phyloP scores from a whole-genome alignment of 371 early-diverging fungal species.

The Actinomortierella ambigua region DNA sequence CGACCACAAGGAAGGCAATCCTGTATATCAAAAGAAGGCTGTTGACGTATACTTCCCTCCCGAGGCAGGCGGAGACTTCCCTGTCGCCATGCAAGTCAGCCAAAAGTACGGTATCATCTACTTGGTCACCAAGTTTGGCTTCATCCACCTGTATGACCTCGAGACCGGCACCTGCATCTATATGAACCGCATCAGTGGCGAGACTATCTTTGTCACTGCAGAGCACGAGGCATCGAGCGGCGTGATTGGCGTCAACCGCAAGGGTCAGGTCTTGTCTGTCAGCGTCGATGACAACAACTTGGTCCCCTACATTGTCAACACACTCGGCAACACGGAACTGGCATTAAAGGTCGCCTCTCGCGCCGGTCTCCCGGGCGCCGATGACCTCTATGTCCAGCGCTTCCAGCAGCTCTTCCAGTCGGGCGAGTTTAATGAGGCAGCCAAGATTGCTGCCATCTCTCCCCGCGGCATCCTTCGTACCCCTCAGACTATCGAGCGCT shows the following conservation, averaged over 20 bases:
- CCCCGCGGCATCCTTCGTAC: conserved; percentile 96
- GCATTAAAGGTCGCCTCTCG: conserved; percentile 91
- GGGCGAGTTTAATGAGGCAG: conserved; percentile 88
- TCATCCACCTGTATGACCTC: conserved; percentile 94
- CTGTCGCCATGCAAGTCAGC: conserved; percentile 96
- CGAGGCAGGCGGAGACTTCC: conserved; percentile 94
- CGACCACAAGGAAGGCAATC: conserved; percentile 92
- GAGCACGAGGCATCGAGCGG: conserved; percentile 87
- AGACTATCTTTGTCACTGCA: conserved; percentile 97
- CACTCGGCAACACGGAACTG: conserved; percentile 85
- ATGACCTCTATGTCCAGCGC: conserved; percentile 85
- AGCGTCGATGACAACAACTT: conserved; percentile 87
- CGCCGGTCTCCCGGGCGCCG: conserved; percentile 94
- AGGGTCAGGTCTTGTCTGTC: conserved; percentile 96
- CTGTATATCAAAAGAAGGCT: conserved; percentile 87
- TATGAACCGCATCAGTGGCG: conserved; percentile 96
- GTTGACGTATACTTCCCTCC: conserved; percentile 96
- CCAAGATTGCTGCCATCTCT: conserved; percentile 95
- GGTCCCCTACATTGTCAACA: conserved; percentile 89
- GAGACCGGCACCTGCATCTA: conserved; percentile 93
- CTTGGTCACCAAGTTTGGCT: conserved; percentile 97
- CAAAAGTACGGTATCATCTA: conserved; percentile 91
- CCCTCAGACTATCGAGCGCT: conserved; percentile 91
- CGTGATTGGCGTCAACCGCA: conserved; percentile 94
- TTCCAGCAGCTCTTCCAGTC: conserved; percentile 86